phyloP scores from a whole-genome alignment of 805 yeast genomes.

The Aciculoconidium aculeatum region DNA sequence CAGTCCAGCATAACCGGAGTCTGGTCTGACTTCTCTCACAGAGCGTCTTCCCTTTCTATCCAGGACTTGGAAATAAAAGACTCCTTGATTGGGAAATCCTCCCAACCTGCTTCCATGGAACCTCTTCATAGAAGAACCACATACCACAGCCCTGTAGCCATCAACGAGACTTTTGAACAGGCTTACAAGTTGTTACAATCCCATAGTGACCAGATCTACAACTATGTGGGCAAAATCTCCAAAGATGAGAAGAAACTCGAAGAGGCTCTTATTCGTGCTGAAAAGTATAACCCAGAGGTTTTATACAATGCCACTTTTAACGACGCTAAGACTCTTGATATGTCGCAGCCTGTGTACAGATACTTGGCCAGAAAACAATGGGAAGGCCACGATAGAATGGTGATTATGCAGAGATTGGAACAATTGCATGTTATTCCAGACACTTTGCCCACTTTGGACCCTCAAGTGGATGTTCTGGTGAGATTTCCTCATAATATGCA shows the following conservation, averaged over 20 bases:
- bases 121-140: conserved; percentile 37
- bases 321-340: conserved; percentile 49
- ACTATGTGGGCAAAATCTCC: conserved; percentile 26
- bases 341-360: conserved; percentile 76
- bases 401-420: conserved; percentile 89
- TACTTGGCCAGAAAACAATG: conserved; percentile 62
- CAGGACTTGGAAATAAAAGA: conserved; percentile 15
- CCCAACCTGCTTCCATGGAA: conserved; percentile 49
- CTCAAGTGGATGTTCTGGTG: conserved; percentile 67
- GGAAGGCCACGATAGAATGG: conserved; percentile 65
- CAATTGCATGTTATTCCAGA: conserved; percentile 84
- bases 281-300: conserved; percentile 79
- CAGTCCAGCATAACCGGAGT: conserved; percentile 11
- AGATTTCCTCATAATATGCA: conserved; percentile 61
- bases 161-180: conserved; percentile 65
- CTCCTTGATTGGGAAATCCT: conserved; percentile 9
- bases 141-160: conserved; percentile 63
- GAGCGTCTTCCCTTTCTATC: conserved; percentile 14
- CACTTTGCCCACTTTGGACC: conserved; percentile 83
- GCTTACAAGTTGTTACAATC: conserved; percentile 58
- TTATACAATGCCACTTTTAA: conserved; percentile 53
- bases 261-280: conserved; percentile 53
- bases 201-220: conserved; percentile 39
- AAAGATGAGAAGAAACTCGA: conserved; percentile 13
- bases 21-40: conserved; percentile 29